A percentile compares a stretch with the other conserved stretches of the same genome.
phyloP scores from a whole-genome alignment of 1,139 yeast species.

The Casaregolazyma suthepensis region DNA sequence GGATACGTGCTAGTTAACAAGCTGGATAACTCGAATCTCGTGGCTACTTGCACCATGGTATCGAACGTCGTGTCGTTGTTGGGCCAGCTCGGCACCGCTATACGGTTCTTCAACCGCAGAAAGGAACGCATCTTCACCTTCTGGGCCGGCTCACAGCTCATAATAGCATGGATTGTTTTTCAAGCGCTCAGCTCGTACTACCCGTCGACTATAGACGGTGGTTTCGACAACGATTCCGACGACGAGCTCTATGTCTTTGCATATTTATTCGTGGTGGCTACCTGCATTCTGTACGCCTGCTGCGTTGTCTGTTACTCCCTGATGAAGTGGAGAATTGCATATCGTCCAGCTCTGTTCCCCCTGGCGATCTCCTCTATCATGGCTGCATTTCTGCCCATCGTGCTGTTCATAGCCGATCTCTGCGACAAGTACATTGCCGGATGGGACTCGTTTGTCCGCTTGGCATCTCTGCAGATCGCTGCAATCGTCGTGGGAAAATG shows the following conservation, averaged over 20 bases:
- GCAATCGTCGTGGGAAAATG: conserved; percentile 79
- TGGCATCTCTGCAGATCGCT: conserved; percentile 41
- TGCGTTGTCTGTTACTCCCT: conserved; percentile 53
- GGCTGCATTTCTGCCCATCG: conserved; percentile 59
- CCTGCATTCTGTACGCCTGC: conserved; percentile 64
- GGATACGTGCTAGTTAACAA: conserved; percentile 14
- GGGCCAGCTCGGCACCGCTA: conserved; percentile 46
- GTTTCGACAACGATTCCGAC: conserved; percentile 14
- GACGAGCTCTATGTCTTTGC: conserved; percentile 53
- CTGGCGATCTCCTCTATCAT: conserved; percentile 54
- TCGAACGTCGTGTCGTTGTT: conserved; percentile 39
- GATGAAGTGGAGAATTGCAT: conserved; percentile 48
- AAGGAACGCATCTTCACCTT: conserved; percentile 60
- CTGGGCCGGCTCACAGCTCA: conserved; percentile 48
- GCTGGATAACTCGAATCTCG: conserved; percentile 8
- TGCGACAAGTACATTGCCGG: conserved; percentile 66
- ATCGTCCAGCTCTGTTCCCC: conserved; percentile 33
- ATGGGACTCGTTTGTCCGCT: conserved; percentile 67
- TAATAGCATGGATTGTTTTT: conserved; percentile 52
- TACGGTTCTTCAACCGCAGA: conserved; percentile 47
- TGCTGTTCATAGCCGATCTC: conserved; percentile 73
- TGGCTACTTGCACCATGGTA: conserved; percentile 13
- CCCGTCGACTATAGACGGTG: conserved; percentile 35
- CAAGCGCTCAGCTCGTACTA: conserved; percentile 62
- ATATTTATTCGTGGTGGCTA: conserved; percentile 65